A percentile compares a stretch with the other conserved stretches of the same genome.
Conservation (phyloP, 2,329 filamentous ascomycete species). For the Arthrobotrys entomopaga region DNA sequence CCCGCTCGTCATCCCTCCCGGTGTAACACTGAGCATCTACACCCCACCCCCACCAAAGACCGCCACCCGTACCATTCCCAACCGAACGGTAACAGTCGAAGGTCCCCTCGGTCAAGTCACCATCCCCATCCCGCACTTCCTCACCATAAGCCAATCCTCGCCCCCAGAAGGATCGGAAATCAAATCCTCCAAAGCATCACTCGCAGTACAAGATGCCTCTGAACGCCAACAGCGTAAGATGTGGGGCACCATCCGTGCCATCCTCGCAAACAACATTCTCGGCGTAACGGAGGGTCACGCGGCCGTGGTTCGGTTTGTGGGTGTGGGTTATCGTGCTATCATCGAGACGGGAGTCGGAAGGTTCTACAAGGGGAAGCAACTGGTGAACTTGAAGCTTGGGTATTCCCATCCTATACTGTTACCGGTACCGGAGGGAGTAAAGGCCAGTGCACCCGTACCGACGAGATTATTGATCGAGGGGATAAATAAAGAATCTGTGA, state of each 20-base stretch:
- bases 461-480: slow-evolving; percentile 92
- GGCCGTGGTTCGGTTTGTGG: slow-evolving; percentile 89
- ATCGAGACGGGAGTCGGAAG: slow-evolving; percentile 76
- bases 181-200: slow-evolving; percentile 70
- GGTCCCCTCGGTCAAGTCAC: slow-evolving; percentile 73
- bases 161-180: slow-evolving; percentile 68
- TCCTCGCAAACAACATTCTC: slow-evolving; percentile 88
- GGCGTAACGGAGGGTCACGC: slow-evolving; percentile 97
- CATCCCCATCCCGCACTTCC: slow-evolving; percentile 80
- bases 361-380: slow-evolving; percentile 84
- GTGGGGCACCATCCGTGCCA: slow-evolving; percentile 95
- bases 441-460: slow-evolving; percentile 86
- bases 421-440: slow-evolving; percentile 81
- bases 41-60: slow-evolving; percentile 66
- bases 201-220: slow-evolving; percentile 76
- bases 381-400: slow-evolving; percentile 92
- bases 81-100: slow-evolving; percentile 48
- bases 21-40: slow-evolving; percentile 79
- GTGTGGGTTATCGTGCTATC: slow-evolving; percentile 92
- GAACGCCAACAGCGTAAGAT: slow-evolving; percentile 84
- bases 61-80: slow-evolving; percentile 16
- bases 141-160: slow-evolving; percentile 64
- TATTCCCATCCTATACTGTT: slow-evolving; percentile 96
- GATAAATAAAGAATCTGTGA: slow-evolving; percentile 83
- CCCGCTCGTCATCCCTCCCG: slow-evolving; percentile 81